phyloP scores from a whole-genome alignment of 2,329 filamentous ascomycete species.

The Talaromyces sp. region DNA sequence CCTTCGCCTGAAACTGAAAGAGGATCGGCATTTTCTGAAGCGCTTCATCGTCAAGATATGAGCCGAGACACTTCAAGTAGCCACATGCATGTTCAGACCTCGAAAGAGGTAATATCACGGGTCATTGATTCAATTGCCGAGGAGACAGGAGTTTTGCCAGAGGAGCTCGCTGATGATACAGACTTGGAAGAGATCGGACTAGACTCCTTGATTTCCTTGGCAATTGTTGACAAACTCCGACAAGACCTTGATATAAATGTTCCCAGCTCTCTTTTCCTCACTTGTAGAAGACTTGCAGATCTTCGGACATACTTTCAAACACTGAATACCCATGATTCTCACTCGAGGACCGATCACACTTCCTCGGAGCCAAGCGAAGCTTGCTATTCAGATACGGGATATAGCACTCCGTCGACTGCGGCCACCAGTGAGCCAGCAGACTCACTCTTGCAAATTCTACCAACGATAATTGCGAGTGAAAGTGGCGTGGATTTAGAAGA shows the following conservation, averaged over 20 bases:
- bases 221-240: background rate
- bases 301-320: too few species aligned
- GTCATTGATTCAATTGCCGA: slow-evolving; percentile 4
- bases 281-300: too few species aligned
- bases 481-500: too few species aligned
- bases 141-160: slow-evolving; percentile 5
- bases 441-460: too few species aligned
- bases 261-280: background rate
- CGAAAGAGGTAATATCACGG: background rate
- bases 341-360: too few species aligned
- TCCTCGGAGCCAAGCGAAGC: too few species aligned
- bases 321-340: too few species aligned
- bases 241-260: background rate
- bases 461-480: too few species aligned
- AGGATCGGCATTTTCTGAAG: background rate
- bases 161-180: background rate
- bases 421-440: too few species aligned
- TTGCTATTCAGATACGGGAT: too few species aligned
- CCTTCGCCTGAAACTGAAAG: background rate
- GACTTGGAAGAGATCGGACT: slow-evolving; percentile 5
- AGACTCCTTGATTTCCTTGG: slow-evolving; percentile 1
- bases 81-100: background rate
- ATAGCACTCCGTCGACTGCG: too few species aligned
- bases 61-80: background rate
- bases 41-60: background rate